Evolutionary conservation across 768 basidiomycete species (phyloP).

Genomic region (Lactarius hengduanensis): DNA sequence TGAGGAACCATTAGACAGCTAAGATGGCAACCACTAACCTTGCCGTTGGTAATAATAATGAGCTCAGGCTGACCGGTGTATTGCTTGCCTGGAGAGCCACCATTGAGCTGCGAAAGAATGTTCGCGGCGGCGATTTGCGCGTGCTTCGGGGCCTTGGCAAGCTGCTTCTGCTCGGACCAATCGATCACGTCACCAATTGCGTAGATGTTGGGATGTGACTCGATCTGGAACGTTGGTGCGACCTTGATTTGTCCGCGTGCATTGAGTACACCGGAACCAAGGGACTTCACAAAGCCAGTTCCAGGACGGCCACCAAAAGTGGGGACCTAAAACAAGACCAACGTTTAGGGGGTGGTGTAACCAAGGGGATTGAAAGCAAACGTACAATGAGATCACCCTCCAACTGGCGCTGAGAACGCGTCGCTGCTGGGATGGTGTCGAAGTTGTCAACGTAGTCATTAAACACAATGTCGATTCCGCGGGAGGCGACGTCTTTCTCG

Average conservation of each 20-base stretch:
- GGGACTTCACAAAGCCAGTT: constrained; percentile 51
- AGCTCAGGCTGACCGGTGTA: constrained; percentile 54
- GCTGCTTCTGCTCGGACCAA: constrained; percentile 62
- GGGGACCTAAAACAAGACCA: constrained; percentile 30
- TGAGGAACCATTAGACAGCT: constrained; percentile 1
- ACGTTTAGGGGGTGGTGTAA: background rate
- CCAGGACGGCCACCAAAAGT: constrained; percentile 43
- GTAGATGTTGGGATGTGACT: constrained; percentile 51
- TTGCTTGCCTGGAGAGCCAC: constrained; percentile 36
- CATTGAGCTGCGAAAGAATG: constrained; percentile 44
- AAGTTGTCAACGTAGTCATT: constrained; percentile 47
- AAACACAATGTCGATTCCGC: constrained; percentile 51
- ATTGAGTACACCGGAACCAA: constrained; percentile 40
- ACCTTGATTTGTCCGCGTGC: constrained; percentile 49
- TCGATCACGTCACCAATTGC: constrained; percentile 67
- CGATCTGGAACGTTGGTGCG: constrained; percentile 55
- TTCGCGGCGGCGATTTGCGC: constrained; percentile 48
- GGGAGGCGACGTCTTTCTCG: constrained; percentile 41
- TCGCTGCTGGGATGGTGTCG: constrained; percentile 42
- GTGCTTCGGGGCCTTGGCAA: constrained; percentile 48
- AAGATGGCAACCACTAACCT: constrained; percentile 16
- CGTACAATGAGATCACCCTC: constrained; percentile 60
- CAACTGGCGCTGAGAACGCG: constrained; percentile 50
- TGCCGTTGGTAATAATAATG: constrained; percentile 39
- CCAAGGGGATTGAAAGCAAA: background rate